These are phyloP conservation scores for Canavalia ensiformis DNA, from an alignment of 306 rosid genomes.

Conservation along the genomic window DNA sequence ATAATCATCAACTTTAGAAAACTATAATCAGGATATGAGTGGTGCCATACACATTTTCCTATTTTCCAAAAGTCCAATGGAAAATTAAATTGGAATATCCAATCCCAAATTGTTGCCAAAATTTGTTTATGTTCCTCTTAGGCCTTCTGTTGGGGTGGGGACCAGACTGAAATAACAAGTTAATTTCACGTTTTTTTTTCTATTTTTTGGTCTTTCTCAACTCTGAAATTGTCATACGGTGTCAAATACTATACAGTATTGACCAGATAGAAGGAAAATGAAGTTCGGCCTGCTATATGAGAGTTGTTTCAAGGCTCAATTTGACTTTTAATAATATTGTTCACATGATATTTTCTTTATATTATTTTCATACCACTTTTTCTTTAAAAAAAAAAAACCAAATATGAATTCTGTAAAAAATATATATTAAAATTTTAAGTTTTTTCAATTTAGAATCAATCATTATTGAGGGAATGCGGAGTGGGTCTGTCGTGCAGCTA, in stretches of 20 bases:
- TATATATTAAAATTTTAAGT: neutral
- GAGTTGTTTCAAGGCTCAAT: neutral
- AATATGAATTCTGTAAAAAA: too few relatives aligned
- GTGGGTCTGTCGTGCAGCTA: neutral
- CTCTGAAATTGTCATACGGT: neutral
- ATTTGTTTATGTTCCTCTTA: neutral
- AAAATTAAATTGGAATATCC: neutral
- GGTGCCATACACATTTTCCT: neutral
- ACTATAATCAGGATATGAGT: neutral
- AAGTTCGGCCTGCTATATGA: neutral
- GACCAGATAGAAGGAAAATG: slow-evolving; percentile 32
- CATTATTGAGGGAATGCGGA: neutral
- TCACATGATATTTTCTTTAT: neutral
- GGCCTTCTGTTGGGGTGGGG: too few relatives aligned
- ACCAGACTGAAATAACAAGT: neutral
- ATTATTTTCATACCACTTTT: neutral
- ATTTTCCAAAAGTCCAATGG: neutral
- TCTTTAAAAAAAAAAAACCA: neutral
- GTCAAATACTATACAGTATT: neutral
- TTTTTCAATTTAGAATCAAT: neutral
- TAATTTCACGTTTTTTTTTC: neutral
- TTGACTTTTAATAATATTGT: neutral
- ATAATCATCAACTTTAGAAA: slow-evolving; percentile 15
- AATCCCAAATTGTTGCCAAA: neutral
- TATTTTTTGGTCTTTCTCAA: neutral